Conservation (phyloP, 371 early-diverging fungal genomes). For the Syncephalastrum contaminatum region DNA sequence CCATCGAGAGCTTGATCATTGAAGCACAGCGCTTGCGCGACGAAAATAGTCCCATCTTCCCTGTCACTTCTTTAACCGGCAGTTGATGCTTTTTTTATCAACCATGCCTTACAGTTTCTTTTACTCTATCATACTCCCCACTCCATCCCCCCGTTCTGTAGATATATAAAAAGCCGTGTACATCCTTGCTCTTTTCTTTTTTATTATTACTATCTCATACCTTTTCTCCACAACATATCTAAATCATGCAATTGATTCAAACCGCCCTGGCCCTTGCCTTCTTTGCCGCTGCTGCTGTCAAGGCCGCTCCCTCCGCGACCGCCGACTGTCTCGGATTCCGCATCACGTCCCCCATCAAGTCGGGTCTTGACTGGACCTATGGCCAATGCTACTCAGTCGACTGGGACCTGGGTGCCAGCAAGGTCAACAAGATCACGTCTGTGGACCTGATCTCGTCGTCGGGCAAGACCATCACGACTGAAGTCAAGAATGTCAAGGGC, state of each 20-base stretch:
- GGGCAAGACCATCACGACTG: constrained; percentile 15
- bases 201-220: too few species aligned
- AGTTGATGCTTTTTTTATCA: too few species aligned
- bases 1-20: too few species aligned
- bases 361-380: constrained; percentile 27
- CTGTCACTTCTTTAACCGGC: too few species aligned
- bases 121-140: too few species aligned
- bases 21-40: too few species aligned
- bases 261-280: constrained; percentile 4
- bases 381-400: constrained; percentile 32
- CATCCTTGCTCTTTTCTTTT: background rate
- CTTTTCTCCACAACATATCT: background rate
- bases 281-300: constrained; percentile 10
- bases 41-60: too few species aligned
- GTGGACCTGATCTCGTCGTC: constrained; percentile 25
- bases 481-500: constrained; percentile 12
- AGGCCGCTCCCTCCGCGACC: constrained; percentile 7
- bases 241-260: too few species aligned
- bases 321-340: constrained; percentile 32
- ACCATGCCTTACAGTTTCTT: too few species aligned
- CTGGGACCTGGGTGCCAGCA: constrained; percentile 26
- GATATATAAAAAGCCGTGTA: too few species aligned
- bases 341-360: constrained; percentile 28
- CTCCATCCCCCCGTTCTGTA: too few species aligned
- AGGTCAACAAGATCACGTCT: constrained; percentile 11